phyloP scores from a whole-genome alignment of 2,329 filamentous ascomycete genomes.

The Dactylella cylindrospora region DNA sequence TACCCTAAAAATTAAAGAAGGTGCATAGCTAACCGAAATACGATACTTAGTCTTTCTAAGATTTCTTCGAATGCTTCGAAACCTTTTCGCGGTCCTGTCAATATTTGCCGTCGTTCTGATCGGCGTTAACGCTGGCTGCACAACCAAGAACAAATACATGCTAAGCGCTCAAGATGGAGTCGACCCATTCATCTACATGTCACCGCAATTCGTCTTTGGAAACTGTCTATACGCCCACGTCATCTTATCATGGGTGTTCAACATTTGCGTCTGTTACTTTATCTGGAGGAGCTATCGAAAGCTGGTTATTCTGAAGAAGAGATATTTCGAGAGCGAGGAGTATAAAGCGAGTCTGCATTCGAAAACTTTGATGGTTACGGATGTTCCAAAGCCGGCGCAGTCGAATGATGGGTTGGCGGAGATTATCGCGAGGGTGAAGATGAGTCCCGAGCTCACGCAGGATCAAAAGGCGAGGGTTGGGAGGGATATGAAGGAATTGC shows the following conservation, averaged over 20 bases:
- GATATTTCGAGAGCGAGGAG: slow-evolving; percentile 81
- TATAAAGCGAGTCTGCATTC: slow-evolving; percentile 87
- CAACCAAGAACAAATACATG: slow-evolving; percentile 41
- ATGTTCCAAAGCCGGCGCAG: slow-evolving; percentile 74
- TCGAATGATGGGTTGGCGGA: slow-evolving; percentile 85
- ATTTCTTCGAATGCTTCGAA: slow-evolving; percentile 42
- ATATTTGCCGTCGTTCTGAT: slow-evolving; percentile 26
- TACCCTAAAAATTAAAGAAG: slow-evolving; percentile 44
- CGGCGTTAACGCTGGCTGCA: slow-evolving; percentile 30
- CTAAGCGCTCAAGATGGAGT: neutral
- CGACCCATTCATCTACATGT: slow-evolving; percentile 59
- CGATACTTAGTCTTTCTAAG: slow-evolving; percentile 37
- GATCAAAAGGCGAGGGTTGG: slow-evolving; percentile 64
- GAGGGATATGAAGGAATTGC: slow-evolving; percentile 87
- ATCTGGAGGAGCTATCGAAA: slow-evolving; percentile 88
- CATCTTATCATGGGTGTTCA: slow-evolving; percentile 65
- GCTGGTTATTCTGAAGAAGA: slow-evolving; percentile 68
- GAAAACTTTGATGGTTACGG: slow-evolving; percentile 68
- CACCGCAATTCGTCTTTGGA: slow-evolving; percentile 61
- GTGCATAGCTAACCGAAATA: slow-evolving; percentile 47
- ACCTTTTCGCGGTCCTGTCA: slow-evolving; percentile 33
- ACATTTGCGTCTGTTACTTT: slow-evolving; percentile 74
- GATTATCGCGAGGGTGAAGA: slow-evolving; percentile 61
- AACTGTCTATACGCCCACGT: slow-evolving; percentile 63
- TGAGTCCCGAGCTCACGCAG: slow-evolving; percentile 30